These are phyloP conservation scores for Lumnitzera littorea DNA, from an alignment of 345 rosid species.

Conservation along the genomic window DNA sequence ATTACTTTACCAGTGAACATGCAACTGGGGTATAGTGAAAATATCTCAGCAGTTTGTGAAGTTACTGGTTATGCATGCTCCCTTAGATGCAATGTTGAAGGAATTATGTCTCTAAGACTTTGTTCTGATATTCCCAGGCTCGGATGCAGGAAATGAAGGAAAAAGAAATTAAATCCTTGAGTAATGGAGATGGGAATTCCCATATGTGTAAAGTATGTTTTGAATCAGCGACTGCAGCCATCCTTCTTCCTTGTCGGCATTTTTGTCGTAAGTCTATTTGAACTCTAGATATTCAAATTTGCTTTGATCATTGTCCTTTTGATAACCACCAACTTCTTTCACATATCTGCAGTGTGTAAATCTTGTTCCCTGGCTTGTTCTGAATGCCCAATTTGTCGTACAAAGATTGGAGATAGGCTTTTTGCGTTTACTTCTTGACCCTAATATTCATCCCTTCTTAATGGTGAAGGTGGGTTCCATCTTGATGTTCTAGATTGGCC, in stretches of 20 bases:
- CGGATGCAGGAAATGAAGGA: constrained; percentile 98
- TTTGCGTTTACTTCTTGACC: constrained; percentile 84
- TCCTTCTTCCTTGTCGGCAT: constrained; percentile 98
- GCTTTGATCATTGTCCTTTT: background rate
- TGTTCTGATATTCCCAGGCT: constrained; percentile 42
- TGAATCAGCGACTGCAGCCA: constrained; percentile 91
- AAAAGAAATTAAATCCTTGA: constrained; percentile 63
- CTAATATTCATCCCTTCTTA: constrained; percentile 18
- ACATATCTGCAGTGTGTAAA: constrained; percentile 77
- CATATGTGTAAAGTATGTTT: constrained; percentile 97
- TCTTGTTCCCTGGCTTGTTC: constrained; percentile 97
- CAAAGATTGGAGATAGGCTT: constrained; percentile 87
- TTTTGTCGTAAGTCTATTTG: constrained; percentile 72
- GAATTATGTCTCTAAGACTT: background rate
- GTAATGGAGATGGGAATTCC: constrained; percentile 80
- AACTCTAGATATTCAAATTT: background rate
- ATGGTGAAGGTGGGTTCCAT: constrained; percentile 21
- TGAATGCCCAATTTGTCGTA: constrained; percentile 97
- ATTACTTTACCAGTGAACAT: no score
- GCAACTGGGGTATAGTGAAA: no score
- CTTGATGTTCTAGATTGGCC: background rate
- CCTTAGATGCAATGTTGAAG: background rate
- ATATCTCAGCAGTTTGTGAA: background rate
- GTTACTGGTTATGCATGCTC: background rate
- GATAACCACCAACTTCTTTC: background rate